Conservation (phyloP, 768 basidiomycete genomes). For the Cystofilobasidium ferigula region DNA sequence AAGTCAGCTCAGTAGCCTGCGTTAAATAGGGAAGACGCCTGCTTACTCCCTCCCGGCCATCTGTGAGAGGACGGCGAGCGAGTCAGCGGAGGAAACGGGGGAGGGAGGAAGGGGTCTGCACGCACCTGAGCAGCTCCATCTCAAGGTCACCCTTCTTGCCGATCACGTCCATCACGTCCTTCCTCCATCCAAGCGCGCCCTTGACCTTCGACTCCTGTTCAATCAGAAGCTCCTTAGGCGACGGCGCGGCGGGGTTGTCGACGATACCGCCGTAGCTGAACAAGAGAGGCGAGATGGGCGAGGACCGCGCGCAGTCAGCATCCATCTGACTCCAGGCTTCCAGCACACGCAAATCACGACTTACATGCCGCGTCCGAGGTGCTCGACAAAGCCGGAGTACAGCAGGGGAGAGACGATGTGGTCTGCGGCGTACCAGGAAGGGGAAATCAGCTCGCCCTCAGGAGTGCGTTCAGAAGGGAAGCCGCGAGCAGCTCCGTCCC, state of each 20-base stretch:
- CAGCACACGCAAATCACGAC: neutral
- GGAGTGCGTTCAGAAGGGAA: too few species aligned
- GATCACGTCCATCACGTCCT: slow-evolving; percentile 45
- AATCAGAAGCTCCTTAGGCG: slow-evolving; percentile 28
- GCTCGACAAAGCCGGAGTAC: slow-evolving; percentile 55
- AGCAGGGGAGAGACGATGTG: slow-evolving; percentile 27
- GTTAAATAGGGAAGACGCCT: neutral
- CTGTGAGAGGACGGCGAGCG: neutral
- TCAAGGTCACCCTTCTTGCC: slow-evolving; percentile 41
- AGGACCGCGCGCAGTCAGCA: too few species aligned
- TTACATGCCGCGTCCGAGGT: slow-evolving; percentile 29
- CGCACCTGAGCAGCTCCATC: slow-evolving; percentile 45
- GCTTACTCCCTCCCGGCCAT: neutral
- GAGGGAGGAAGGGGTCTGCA: slow-evolving; percentile 36
- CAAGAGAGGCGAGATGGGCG: slow-evolving; percentile 22
- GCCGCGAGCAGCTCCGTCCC: too few species aligned
- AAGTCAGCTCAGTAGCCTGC: neutral
- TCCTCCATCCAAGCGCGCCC: slow-evolving; percentile 45
- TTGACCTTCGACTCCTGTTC: slow-evolving; percentile 37
- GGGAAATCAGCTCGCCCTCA: neutral
- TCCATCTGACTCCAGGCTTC: too few species aligned
- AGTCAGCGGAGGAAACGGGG: neutral
- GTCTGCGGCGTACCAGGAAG: neutral
- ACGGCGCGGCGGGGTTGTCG: slow-evolving; percentile 33
- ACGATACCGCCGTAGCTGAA: slow-evolving; percentile 40